Evolutionary conservation across 345 rosid species (phyloP).

Genomic region (Citrus australasica): DNA sequence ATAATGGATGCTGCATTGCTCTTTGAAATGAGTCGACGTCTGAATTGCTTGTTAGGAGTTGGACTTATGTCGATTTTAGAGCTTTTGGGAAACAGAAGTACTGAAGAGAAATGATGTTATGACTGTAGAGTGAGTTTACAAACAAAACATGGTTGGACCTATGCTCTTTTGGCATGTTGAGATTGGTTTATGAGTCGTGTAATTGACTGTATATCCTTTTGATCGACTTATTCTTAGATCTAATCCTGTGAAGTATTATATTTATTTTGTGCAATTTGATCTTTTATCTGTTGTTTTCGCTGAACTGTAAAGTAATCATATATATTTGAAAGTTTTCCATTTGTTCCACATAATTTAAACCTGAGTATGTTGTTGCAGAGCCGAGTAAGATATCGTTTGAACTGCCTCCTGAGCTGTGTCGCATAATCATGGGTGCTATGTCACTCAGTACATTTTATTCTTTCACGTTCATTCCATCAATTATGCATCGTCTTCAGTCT

Average conservation of each 20-base stretch:
- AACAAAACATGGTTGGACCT: background rate
- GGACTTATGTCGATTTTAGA: background rate
- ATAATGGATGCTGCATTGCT: background rate
- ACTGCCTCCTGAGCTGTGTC: constrained; percentile 91
- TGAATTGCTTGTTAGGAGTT: background rate
- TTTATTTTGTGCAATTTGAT: background rate
- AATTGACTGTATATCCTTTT: background rate
- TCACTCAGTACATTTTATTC: constrained; percentile 66
- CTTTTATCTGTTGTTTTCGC: constrained; percentile 12
- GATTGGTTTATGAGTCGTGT: background rate
- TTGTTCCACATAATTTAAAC: background rate
- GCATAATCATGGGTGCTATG: constrained; percentile 54
- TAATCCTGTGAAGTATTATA: background rate
- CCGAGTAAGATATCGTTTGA: constrained; percentile 43
- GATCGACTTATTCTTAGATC: background rate
- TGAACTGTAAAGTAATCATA: constrained; percentile 27
- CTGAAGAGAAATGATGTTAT: background rate
- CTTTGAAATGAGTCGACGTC: background rate
- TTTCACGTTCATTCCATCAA: constrained; percentile 67
- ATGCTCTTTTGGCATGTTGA: background rate
- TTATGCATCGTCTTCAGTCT: constrained; percentile 74
- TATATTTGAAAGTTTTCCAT: background rate
- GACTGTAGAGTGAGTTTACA: background rate
- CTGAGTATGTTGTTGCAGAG: constrained; percentile 37
- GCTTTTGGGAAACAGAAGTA: background rate